phyloP scores from a whole-genome alignment of 2,329 filamentous ascomycete genomes.

The Alternaria conjuncta region DNA sequence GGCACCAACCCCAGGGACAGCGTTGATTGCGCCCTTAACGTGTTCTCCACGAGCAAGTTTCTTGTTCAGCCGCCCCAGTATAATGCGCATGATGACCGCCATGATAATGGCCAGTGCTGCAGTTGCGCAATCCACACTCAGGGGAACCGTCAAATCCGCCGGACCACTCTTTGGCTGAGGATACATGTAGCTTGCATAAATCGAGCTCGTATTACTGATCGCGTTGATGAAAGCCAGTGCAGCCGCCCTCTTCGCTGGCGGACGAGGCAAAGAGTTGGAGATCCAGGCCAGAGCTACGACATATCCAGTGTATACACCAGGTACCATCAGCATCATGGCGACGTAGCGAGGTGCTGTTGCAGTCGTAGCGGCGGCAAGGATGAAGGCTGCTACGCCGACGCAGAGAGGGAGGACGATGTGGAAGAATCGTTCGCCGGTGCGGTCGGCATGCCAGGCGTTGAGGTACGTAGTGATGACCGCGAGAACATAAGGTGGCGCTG shows the following conservation, averaged over 20 bases:
- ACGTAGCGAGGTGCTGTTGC: slow-evolving; percentile 68
- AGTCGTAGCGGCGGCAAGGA: slow-evolving; percentile 70
- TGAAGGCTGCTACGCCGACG: slow-evolving; percentile 68
- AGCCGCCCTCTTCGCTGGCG: slow-evolving; percentile 75
- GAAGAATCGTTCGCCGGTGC: slow-evolving; percentile 72
- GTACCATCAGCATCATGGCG: slow-evolving; percentile 74
- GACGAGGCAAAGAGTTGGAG: slow-evolving; percentile 74
- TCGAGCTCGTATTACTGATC: slow-evolving; percentile 70
- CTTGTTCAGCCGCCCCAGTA: slow-evolving; percentile 71
- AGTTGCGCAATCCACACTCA: slow-evolving; percentile 72
- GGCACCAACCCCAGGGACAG: slow-evolving; percentile 61
- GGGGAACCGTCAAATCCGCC: slow-evolving; percentile 60
- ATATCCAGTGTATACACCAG: slow-evolving; percentile 64
- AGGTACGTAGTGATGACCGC: slow-evolving; percentile 66
- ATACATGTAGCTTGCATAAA: slow-evolving; percentile 75
- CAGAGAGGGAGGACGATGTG: slow-evolving; percentile 69
- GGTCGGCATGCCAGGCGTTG: slow-evolving; percentile 75
- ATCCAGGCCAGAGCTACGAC: slow-evolving; percentile 78
- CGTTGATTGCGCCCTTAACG: slow-evolving; percentile 61
- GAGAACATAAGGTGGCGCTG: slow-evolving; percentile 54
- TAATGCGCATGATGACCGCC: slow-evolving; percentile 67
- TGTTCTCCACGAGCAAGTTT: slow-evolving; percentile 70
- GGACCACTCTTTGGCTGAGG: slow-evolving; percentile 52
- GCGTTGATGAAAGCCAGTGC: slow-evolving; percentile 79
- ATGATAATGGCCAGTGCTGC: slow-evolving; percentile 68